Percentiles rank a stretch among this genome's conserved stretches.
phyloP scores from a whole-genome alignment of 2,329 filamentous ascomycete species.

The Atkinsonella hypoxylon region DNA sequence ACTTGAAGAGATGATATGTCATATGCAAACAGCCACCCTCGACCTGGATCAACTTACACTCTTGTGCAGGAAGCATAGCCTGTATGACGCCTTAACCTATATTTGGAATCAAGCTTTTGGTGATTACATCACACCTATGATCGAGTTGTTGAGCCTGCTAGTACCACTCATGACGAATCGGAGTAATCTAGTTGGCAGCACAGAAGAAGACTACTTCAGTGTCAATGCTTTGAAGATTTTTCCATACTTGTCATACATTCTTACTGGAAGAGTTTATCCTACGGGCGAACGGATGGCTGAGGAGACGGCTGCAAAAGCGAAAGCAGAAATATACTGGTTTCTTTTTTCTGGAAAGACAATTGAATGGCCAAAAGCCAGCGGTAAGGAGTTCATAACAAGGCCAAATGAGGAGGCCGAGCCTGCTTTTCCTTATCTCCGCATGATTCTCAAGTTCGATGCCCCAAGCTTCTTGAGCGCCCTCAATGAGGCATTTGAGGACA shows the following conservation, averaged over 20 bases:
- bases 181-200: slow-evolving; percentile 39
- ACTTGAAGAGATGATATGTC: slow-evolving; percentile 88
- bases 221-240: slow-evolving; percentile 83
- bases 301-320: slow-evolving; percentile 60
- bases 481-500: slow-evolving; percentile 94
- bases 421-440: slow-evolving; percentile 73
- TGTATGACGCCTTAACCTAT: slow-evolving; percentile 93
- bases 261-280: slow-evolving; percentile 87
- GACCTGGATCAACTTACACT: slow-evolving; percentile 88
- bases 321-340: slow-evolving; percentile 84
- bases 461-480: slow-evolving; percentile 88
- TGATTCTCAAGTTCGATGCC: slow-evolving; percentile 79
- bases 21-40: slow-evolving; percentile 79
- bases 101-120: slow-evolving; percentile 87
- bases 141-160: slow-evolving; percentile 66
- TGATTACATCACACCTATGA: slow-evolving; percentile 84
- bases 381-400: slow-evolving; percentile 48
- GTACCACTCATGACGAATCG: slow-evolving; percentile 45
- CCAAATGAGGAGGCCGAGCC: slow-evolving; percentile 48
- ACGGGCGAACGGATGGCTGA: slow-evolving; percentile 67
- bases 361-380: slow-evolving; percentile 58
- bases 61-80: slow-evolving; percentile 78
- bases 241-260: slow-evolving; percentile 81
- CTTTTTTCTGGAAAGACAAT: slow-evolving; percentile 77
- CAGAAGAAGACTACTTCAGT: slow-evolving; percentile 48